Evolutionary conservation across 139 green algal species (phyloP), one percentile per base, ranked within the genome.

Genomic region (Chlamydomonas sphaeroides): DNA sequence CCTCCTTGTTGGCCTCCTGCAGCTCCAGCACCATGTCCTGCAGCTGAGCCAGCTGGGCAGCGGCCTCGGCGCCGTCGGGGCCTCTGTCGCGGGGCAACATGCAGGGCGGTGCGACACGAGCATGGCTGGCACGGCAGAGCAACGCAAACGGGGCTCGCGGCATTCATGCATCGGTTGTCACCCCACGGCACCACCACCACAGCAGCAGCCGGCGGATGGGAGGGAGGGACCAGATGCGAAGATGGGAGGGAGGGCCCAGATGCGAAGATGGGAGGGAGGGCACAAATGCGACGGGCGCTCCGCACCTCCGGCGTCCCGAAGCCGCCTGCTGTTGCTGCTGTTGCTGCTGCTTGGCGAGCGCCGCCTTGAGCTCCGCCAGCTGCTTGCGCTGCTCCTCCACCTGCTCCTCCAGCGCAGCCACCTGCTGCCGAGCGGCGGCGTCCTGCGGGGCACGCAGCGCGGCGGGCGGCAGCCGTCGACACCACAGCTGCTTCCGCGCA

Each of bases 1-100:
- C 67, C 39, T 80, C 59, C 26, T 36, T 38, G 8, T 57, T 57
- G 23, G 41, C 74, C 73, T 88, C 85, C 65, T 83, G 71, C 39
- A 85, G 63, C 62, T 81, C 80, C 33, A 66, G 56, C 61, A 87
- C 20, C 49, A 63, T 38, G 56, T 57, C 59, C 74, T 80, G 78
- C 66, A 84, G 5, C 14, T 38, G 28, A 14, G 57, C 20, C 36
- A 51, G 57, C 3, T 23, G 25, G 7, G 36, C 71, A 78, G 57
- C 33, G 32, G 48, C 36, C 79, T 30, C 49, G 70, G 48, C 73
- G 32, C 26, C 86, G 72, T 69, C 61, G 73, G 66, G 61, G 53
- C 49, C 39, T 63, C 67, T 65, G 77, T 41, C 8, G n/a, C 20
- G 59, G 23, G 20, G 73, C n/a, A n/a, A n/a, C n/a, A n/a, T n/a